Conservation (phyloP, 352 stramenopile genomes). For the Globisporangium cylindrosporum region DNA sequence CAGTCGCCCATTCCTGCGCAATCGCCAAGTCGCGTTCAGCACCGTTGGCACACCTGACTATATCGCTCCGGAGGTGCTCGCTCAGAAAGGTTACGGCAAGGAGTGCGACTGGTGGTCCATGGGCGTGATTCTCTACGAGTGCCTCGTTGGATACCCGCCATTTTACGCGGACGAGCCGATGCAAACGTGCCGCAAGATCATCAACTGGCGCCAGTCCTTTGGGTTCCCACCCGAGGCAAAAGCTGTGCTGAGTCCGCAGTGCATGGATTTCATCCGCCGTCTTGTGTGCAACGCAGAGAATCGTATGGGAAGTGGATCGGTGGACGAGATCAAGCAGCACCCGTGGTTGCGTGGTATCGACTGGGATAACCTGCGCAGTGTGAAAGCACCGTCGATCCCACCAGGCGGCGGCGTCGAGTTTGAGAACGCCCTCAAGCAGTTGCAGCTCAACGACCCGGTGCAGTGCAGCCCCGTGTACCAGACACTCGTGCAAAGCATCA, state of each 20-base stretch:
- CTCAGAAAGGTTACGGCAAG: slow-evolving; percentile 77
- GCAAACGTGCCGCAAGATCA: slow-evolving; percentile 93
- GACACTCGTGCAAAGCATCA: slow-evolving; percentile 85
- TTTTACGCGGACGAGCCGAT: slow-evolving; percentile 97
- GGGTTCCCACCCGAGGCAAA: slow-evolving; percentile 54
- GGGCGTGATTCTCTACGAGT: slow-evolving; percentile 99
- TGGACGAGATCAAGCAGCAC: slow-evolving; percentile 94
- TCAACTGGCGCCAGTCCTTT: slow-evolving; percentile 75
- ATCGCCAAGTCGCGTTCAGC: slow-evolving; percentile 91
- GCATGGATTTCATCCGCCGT: slow-evolving; percentile 86
- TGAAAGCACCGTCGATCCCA: slow-evolving; percentile 86
- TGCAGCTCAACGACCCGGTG: slow-evolving; percentile 61
- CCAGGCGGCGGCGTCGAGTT: slow-evolving; percentile 80
- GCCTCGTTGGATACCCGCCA: slow-evolving; percentile 96
- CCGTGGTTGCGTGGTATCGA: slow-evolving; percentile 94
- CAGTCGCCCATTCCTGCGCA: slow-evolving; percentile 56
- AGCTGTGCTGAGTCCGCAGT: slow-evolving; percentile 49
- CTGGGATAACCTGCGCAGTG: slow-evolving; percentile 77
- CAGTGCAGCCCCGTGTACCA: slow-evolving; percentile 57
- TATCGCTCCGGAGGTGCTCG: slow-evolving; percentile 96
- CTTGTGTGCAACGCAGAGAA: slow-evolving; percentile 91
- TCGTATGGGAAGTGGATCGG: slow-evolving; percentile 88
- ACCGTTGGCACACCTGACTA: slow-evolving; percentile 98
- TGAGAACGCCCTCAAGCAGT: slow-evolving; percentile 83
- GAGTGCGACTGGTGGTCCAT: slow-evolving; percentile 98